Evolutionary conservation across 2,329 filamentous ascomycete genomes (phyloP), one percentile per base, ranked within the genome.

Genomic region (Nemania bipapillata): DNA sequence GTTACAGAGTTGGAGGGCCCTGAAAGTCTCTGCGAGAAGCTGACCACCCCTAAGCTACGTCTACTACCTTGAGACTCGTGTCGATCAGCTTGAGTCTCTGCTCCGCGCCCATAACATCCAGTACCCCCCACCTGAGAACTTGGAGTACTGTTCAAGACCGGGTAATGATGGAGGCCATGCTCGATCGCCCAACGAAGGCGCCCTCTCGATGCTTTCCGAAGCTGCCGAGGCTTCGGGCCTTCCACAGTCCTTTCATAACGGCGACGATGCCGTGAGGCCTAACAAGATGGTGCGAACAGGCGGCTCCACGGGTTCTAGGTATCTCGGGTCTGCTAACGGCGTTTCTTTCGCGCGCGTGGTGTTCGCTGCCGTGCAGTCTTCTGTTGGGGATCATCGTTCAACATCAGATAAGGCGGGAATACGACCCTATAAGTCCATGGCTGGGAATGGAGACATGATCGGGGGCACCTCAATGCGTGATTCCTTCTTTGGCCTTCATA

Each of bases 401-500:
- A 83, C 82, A 54, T 90, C 90, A 11, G 91, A 93, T 74, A 89
- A 89, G 73, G 86, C 84, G 37, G 86, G 88, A 58, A 83, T 88
- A 59, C 84, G 86, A 62, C 86, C 89, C 3, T 88, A 86, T 71
- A 89, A 88, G 77, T 80, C 84, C 70, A 74, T 85, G 69, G 75
- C 86, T 69, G 82, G 85, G 69, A 79, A 80, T 65, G 75, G 72
- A 74, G 80, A 71, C 42, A 83, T 82, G 26, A 84, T 86, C 40
- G 85, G 86, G 45, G 91, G 90, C 42, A 93, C 93, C 20, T 93
- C 92, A 12, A 96, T 97, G 91, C 88, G 94, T 67, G 95, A 98
- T 80, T 97, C 94, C 0, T 97, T 97, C 84, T 98, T 98, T 77
- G 95, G 95, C n/a, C 83, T 98, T 52, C 94, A 97, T 74, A 96